These are phyloP conservation scores for Prunus armeniaca DNA, from an alignment of 306 rosid genomes.

Conservation along the genomic window DNA sequence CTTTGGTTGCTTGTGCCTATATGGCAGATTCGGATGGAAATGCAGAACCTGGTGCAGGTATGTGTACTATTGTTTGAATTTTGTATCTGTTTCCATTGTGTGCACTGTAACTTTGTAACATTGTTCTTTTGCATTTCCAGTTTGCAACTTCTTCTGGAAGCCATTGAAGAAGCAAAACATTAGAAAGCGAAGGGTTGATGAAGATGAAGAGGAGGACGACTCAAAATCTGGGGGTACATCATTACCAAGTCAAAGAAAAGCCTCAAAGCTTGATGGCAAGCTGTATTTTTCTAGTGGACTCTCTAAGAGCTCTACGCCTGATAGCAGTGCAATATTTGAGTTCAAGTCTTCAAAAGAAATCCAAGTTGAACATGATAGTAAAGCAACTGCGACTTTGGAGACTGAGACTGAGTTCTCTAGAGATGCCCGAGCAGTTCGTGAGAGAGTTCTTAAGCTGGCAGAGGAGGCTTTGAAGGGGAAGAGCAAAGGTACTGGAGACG, in stretches of 20 bases:
- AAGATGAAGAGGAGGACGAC: constrained; percentile 32
- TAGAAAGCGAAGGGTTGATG: constrained; percentile 34
- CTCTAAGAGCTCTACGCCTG: constrained; percentile 21
- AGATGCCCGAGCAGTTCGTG: constrained; percentile 79
- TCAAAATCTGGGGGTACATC: constrained; percentile 23
- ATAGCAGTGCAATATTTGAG: constrained; percentile 26
- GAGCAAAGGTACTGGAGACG: constrained; percentile 38
- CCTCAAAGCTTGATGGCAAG: constrained; percentile 34
- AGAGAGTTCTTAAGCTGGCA: constrained; percentile 70
- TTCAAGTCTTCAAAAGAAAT: constrained; percentile 66
- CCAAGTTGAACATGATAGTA: constrained; percentile 74
- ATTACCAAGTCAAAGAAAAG: constrained; percentile 31
- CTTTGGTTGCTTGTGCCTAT: background rate
- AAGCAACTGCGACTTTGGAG: constrained; percentile 77
- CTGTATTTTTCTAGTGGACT: constrained; percentile 37
- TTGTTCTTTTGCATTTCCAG: constrained; percentile 17
- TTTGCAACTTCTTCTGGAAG: constrained; percentile 52
- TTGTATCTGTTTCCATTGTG: background rate
- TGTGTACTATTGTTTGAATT: too few species aligned
- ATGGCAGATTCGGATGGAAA: constrained; percentile 35
- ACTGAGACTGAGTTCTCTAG: constrained; percentile 73
- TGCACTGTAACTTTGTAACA: background rate
- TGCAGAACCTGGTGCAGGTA: constrained; percentile 24
- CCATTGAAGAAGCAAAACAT: constrained; percentile 39
- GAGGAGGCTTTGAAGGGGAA: constrained; percentile 58